Percentiles rank a stretch among this genome's conserved stretches.
phyloP scores from a whole-genome alignment of 495 filamentous ascomycete species.

The Penicillium waksmanii region DNA sequence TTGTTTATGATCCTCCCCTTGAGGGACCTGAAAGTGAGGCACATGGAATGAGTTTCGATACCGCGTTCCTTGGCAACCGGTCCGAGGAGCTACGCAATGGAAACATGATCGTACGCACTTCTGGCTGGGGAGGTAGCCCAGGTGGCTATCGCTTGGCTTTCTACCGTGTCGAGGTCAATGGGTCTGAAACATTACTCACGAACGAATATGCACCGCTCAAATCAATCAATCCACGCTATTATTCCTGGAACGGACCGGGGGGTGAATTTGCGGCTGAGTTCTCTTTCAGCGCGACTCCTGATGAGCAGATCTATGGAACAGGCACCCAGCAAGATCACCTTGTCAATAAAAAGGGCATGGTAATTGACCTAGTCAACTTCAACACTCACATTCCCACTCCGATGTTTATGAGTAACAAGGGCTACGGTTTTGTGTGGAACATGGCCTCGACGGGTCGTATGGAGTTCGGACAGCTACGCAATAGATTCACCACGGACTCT shows the following conservation, averaged over 20 bases:
- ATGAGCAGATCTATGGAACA: constrained; percentile 37
- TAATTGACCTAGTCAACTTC: constrained; percentile 34
- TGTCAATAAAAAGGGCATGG: constrained; percentile 33
- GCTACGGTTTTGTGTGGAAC: constrained; percentile 36
- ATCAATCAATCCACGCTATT: constrained; percentile 34
- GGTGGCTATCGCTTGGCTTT: constrained; percentile 35
- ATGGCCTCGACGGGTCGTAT: constrained; percentile 34
- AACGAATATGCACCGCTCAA: constrained; percentile 39
- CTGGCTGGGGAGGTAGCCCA: constrained; percentile 29
- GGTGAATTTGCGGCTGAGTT: constrained; percentile 33
- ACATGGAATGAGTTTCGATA: constrained; percentile 29
- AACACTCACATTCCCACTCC: constrained; percentile 35
- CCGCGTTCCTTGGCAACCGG: constrained; percentile 22
- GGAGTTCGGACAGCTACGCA: constrained; percentile 31
- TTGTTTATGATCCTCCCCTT: constrained; percentile 35
- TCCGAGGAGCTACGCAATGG: constrained; percentile 30
- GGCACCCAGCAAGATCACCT: constrained; percentile 36
- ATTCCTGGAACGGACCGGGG: constrained; percentile 29
- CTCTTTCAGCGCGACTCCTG: constrained; percentile 33
- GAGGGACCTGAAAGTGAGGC: constrained; percentile 33
- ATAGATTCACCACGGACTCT: constrained; percentile 27
- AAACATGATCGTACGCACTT: constrained; percentile 32
- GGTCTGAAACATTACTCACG: constrained; percentile 31
- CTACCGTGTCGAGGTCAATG: constrained; percentile 28
- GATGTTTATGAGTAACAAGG: constrained; percentile 34